Base-by-base conservation (phyloP, 2,329 filamentous ascomycete species). In the Epichloe typhina region DNA sequence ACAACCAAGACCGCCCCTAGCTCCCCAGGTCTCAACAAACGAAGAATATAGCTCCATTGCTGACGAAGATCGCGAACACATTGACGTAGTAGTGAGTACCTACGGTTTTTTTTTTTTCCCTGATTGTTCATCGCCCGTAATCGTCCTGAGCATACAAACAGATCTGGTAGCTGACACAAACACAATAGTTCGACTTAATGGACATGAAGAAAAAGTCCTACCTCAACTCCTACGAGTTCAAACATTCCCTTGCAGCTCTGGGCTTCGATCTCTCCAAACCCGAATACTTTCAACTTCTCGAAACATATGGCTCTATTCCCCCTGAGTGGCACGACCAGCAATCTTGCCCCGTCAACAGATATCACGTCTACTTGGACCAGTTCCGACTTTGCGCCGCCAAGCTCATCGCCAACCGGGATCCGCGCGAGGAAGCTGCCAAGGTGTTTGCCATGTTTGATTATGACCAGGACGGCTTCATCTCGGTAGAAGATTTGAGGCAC, bases 201-300 rank as follows among this genome's bases (percentile, higher is more conserved):
- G 93, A 97, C 67, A 85, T 95, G 62, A 91, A 97, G 75, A 91
- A 94, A 94, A 90, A 97, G 71, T 80, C 83, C 45, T 83, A 86
- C 68, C 88, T 98, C 64, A 91, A 97, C 72, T 97, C 95, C 74
- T 93, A 97, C 72, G 93, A 98, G 71, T 87, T 97, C 66, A 91
- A 93, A 69, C 93, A 97, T 70, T 89, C 91, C 54, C 83, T 97
- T 61, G 93, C 94, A 66, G 93, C 93, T 3, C 82, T 98, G 1
- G 93, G 93, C 56, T 97, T 97, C 72, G 88, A 94, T 61, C 75
- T 95, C 47, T 79, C 88, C 53, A 95, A 95, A 67, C 74, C 82
- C 55, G 88, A 95, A 59, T 88, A 95, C 54, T 83, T 91, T 61
- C 73, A 77, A 44, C 80, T 94, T 55, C 78, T 98, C 54, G 85